Percentiles rank a stretch among this genome's conserved stretches.
Evolutionary conservation across 73 alveolate species (phyloP).

Genomic region (Tetrahymena thermophila): DNA sequence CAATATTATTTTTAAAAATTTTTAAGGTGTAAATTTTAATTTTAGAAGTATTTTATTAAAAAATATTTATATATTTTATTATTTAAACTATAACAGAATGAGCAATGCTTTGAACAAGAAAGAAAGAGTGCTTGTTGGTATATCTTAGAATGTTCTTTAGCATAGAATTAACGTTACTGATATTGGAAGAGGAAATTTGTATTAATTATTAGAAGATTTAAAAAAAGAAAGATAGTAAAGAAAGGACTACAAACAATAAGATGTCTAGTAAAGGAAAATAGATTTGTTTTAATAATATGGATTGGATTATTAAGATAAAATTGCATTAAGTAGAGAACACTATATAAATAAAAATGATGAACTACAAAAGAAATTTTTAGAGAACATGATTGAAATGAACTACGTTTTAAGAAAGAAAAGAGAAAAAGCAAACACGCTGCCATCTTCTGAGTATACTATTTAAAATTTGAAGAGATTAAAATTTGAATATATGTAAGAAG

Average conservation of each 20-base stretch:
- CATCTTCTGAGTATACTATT: neutral
- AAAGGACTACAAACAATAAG: neutral
- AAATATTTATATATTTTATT: neutral
- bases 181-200: neutral
- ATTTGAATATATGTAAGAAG: neutral
- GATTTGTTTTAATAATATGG: neutral
- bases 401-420: neutral
- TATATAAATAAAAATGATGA: neutral
- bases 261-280: neutral
- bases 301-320: neutral
- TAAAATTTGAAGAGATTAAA: neutral
- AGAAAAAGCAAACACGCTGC: neutral
- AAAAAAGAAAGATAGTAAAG: neutral
- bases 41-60: neutral
- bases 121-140: neutral
- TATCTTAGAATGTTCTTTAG: neutral
- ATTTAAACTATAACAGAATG: neutral
- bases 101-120: neutral
- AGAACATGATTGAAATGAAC: neutral
- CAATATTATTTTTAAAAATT: too few relatives aligned
- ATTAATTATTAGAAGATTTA: neutral
- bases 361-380: neutral
- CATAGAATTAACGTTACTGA: neutral
- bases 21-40: neutral
- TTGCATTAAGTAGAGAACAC: neutral